Base-by-base conservation (phyloP, 129 eudicot genomes). In the Flaveria trinervia region DNA sequence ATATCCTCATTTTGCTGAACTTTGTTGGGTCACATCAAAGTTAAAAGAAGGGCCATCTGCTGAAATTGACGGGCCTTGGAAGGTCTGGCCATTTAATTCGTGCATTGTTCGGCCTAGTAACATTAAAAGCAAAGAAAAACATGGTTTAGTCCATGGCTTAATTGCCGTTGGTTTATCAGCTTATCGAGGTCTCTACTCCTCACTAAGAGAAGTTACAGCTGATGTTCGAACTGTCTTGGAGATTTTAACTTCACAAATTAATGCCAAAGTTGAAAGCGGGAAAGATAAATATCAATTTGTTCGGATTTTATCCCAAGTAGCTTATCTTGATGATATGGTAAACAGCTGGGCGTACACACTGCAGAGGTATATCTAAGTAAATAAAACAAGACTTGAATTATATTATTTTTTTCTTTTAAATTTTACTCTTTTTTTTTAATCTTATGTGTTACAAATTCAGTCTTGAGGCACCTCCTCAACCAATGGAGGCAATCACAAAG, bases 1-100 rank as follows among this genome's bases (percentile, higher is more conserved):
- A 51, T 89, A 94, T 84, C 97, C 97, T 48, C 96, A 94, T 77
- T 94, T 94, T 83, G 93, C 99, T 41, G 99, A 94, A 79, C 96
- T 94, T 83, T 94, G 99, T 85, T 94, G 99, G 99, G 86, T 89
- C 23, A 94, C 99, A 68, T 94, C 99, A 8, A 94, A 94, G 87
- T 80, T 94, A 72, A 94, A 84, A 64, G 92, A 91, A 83, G 99
- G 99, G 78, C 99, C 99, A 11, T 81, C 71, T 76, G 86, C 90
- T 36, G 89, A 86, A 65, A 79, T 86, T 11, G 68, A 69, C n/a
- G 94, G 90, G 49, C 90, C 92, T 54, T 87, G 89, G 97, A 94
- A 84, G 84, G 87, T 90, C 73, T 94, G 99, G 99, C 97, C 99
- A 13, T 94, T 94, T 75, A 94, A 91, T 80, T 90, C 99, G 30